Base-by-base conservation (phyloP, 2,329 filamentous ascomycete species). In the Aspergillus sergii region DNA sequence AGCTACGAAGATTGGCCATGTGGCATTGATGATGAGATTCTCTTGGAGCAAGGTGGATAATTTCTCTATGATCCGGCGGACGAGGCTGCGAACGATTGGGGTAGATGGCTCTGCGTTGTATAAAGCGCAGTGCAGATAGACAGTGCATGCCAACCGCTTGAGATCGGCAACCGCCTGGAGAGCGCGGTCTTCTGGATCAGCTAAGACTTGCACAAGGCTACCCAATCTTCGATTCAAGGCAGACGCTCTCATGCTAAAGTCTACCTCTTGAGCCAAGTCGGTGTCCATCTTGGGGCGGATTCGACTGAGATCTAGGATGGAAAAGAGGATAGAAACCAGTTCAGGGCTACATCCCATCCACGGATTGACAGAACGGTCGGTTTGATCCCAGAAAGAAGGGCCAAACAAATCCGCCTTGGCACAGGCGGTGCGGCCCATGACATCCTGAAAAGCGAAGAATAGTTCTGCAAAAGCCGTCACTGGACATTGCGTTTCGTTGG, bases 391-490 rank as follows among this genome's bases (percentile, higher is more conserved):
- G 60, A 79, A 81, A 57, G 79, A 76, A 16, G 72, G 68, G 4
- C 78, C 78, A 23, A 81, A 81, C 0, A 80, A 71, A 0, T 79
- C 77, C 0, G 77, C 74, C 11, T 79, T 77, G 8, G 77, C 79
- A 30, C 79, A 81, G 0, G 79, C 79, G 0, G 79, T 81, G 30
- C 79, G 73, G 43, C 79, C 79, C 43, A 81, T 80, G 0, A 79
- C 77, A 30, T 81, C 79, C 59, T 81, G 79, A 9, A 79, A 81
- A 6, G 79, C 79, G 50, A 81, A 81, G 61, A 80, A 81, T 10
- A 8, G 74, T 69, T 63, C 81, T 14, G 58, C 60, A 51, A 66
- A 66, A 4, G 54, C 48, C 1, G 62, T 62, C n/a, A 66, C 59
- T 1, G 62, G 54, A 30, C 56, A 50, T 26, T 48, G 19, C 34